These are phyloP conservation scores for Nannochloropsis salina DNA, from an alignment of 108 stramenopile genomes.

Conservation along the genomic window DNA sequence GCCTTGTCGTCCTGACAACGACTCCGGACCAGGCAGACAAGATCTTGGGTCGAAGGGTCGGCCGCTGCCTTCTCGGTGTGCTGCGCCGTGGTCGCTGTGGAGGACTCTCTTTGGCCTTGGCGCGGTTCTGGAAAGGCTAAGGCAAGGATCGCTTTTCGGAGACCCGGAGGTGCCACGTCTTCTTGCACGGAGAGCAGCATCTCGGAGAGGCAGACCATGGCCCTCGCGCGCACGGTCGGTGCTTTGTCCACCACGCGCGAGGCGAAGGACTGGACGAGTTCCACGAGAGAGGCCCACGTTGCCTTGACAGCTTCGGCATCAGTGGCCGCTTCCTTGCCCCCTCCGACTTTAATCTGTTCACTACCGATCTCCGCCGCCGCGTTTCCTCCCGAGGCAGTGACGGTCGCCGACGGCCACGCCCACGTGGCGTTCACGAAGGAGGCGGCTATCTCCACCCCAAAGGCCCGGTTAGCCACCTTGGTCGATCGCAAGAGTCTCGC, in stretches of 20 bases:
- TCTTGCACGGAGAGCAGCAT: not conserved
- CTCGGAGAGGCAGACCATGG: not conserved
- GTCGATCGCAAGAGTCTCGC: constrained; percentile 12
- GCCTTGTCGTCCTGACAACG: constrained; percentile 36
- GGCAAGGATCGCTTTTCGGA: constrained; percentile 18
- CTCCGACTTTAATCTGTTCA: not conserved
- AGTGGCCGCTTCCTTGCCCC: constrained; percentile 4
- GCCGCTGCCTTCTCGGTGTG: not conserved
- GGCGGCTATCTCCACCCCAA: constrained; percentile 31
- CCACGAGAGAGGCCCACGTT: constrained; percentile 1
- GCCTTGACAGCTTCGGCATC: not conserved
- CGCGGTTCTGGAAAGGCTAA: not conserved
- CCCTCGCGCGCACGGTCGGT: constrained; percentile 28
- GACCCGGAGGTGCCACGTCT: constrained; percentile 14
- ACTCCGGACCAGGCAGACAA: not conserved
- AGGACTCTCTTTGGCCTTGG: not conserved
- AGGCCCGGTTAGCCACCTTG: constrained; percentile 32
- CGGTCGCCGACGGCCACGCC: constrained; percentile 22
- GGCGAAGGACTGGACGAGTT: constrained; percentile 25
- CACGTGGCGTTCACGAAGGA: constrained; percentile 27
- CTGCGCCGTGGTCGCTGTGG: constrained; percentile 10
- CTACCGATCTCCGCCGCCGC: not conserved
- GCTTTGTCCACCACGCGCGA: constrained; percentile 32
- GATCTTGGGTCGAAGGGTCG: not conserved
- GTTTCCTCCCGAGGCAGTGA: not conserved